phyloP scores from a whole-genome alignment of 2,329 filamentous ascomycete species.

The Trichophyton mentagrophytes region DNA sequence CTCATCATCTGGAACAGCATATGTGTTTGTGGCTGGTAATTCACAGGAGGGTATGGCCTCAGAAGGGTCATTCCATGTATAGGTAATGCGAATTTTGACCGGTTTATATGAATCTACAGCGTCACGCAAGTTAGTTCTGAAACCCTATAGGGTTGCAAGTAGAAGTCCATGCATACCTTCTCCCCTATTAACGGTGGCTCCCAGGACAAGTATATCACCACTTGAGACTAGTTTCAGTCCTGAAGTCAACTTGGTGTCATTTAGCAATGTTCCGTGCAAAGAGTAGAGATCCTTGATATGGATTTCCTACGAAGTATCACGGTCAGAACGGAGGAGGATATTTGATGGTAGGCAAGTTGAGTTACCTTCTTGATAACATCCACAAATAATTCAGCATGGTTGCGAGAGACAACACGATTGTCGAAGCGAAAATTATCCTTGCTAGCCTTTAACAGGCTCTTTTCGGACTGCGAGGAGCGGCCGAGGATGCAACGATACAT shows the following conservation, averaged over 20 bases:
- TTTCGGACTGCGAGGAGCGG: slow-evolving; percentile 29
- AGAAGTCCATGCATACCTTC: slow-evolving; percentile 22
- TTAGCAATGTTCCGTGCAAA: slow-evolving; percentile 50
- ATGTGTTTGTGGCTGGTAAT: not conserved
- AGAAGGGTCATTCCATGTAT: not conserved
- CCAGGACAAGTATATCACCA: slow-evolving; percentile 33
- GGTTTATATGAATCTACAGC: not conserved
- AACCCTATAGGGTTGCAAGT: not conserved
- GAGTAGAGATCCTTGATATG: slow-evolving; percentile 44
- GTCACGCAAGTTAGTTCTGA: not conserved
- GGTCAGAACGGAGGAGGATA: not conserved
- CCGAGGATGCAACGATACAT: slow-evolving; percentile 26
- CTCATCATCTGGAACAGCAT: not conserved
- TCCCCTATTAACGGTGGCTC: slow-evolving; percentile 38
- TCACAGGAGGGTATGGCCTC: not conserved
- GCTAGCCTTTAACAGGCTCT: slow-evolving; percentile 25
- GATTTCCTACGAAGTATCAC: slow-evolving; percentile 23
- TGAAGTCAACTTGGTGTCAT: slow-evolving; percentile 33
- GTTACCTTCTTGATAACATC: slow-evolving; percentile 20
- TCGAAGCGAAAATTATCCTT: slow-evolving; percentile 34
- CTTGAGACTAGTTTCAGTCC: slow-evolving; percentile 28
- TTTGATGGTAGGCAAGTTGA: slow-evolving; percentile 10
- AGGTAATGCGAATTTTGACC: not conserved
- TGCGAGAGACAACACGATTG: slow-evolving; percentile 36
- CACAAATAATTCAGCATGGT: slow-evolving; percentile 30